Base-by-base conservation (phyloP, 371 early-diverging fungal species). In the Fennellomyces sp. region DNA sequence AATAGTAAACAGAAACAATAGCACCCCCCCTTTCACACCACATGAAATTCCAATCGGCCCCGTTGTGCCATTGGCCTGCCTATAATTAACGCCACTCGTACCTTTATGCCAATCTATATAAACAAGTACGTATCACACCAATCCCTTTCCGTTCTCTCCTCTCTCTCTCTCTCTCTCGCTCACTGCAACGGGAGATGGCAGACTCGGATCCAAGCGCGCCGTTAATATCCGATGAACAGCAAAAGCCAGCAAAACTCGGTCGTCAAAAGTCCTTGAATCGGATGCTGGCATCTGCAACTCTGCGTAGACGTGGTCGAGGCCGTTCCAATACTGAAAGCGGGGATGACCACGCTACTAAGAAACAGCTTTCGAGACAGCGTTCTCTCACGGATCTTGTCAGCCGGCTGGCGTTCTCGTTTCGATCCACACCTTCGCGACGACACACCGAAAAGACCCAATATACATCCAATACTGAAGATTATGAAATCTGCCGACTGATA, bases 231-330 rank as follows among this genome's bases (percentile, higher is more conserved):
- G 8, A 19, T 23, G 45, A 45, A 21, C 45, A 45, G 3, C 45
- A 17, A 45, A 45, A 45, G 23, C 45, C 45, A 21, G 10, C 2
- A 4, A 27, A 19, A 26, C n/a, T 54, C 27, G 25, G 23, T 33
- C 61, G 61, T 33, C 56, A 63, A 38, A 41, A 36, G 19, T 64
- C 64, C n/a, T 47, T 64, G 6, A 64, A 64, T 35, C 54, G 54
- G 17, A 59, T 64, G 55, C 26, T 64, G 39, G 38, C 59, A 45
- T 58, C 59, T 19, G 59, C 57, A 1, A 38, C 63, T 19, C 56
- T 57, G 13, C 57, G 52, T 1, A 19, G 52, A 42, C 58, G 27
- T 33, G 29, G 35, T 23, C 28, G 58, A 13, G 31, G 31, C 47
- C 28, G 58, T 25, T 31, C 47, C n/a, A 17, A 28, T 13, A 33